Evolutionary conservation across 192 early-diverging fungal genomes (phyloP), one percentile per base, ranked within the genome.

Genomic region (Gaertneriomyces semiglobifer): DNA sequence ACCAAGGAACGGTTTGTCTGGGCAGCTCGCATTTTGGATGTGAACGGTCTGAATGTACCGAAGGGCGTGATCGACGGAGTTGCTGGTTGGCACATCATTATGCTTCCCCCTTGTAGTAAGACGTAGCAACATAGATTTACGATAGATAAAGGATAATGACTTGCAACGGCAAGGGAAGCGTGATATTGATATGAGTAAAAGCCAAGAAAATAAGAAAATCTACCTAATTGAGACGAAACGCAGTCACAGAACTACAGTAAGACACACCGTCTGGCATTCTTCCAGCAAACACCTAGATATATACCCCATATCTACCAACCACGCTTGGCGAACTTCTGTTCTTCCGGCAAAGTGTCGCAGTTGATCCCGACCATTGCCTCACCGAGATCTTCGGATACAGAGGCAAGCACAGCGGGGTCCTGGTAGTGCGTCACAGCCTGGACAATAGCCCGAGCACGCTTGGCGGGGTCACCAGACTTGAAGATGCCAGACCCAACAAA

Each of bases 401-500:
- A 81, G 45, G 94, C 93, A 33, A 98, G 80, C 40, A 95, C 85
- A 73, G 88, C 85, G 62, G 93, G 73, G 77, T 98, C 90, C 45
- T 90, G 89, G 81, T 79, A 98, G 84, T 98, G 90, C 25, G 95
- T 95, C 19, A 97, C 96, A 63, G 96, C 94, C 76, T 96, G 86
- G 70, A 97, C 93, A 71, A 84, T 96, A 48, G 95, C 96, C 45
- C 85, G 80, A 45, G 96, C 96, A 62, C 95, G 90, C 87, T 93
- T 94, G 66, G 88, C 91, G 4, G 96, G 94, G 75, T 97, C 90
- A 16, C 82, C 82, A 42, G 79, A 81, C 76, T 95, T 96, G 84
- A 99, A 99, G 80, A 99, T 94, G 58, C 95, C 94, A 25, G 93
- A 95, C 50, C 94, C 94, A 51, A 99, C 95, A 82, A 99, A 95